A percentile compares a stretch with the other conserved stretches of the same genome.
Evolutionary conservation across 345 rosid genomes (phyloP).

Genomic region (Linum lewisii): DNA sequence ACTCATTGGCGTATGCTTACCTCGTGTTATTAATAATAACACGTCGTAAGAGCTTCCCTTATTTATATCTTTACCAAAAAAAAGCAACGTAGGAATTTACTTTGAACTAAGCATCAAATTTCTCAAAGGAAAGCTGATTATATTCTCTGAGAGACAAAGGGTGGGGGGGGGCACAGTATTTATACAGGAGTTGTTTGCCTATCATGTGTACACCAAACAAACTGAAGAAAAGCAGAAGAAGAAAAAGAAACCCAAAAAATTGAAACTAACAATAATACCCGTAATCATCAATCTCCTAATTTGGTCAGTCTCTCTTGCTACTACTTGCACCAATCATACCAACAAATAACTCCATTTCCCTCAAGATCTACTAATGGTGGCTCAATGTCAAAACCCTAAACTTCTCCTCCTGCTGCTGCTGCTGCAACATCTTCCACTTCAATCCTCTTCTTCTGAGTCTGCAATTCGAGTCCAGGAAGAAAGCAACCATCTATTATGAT

Average conservation of each 20-base stretch:
- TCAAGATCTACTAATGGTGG: neutral
- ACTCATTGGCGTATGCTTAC: too few species aligned
- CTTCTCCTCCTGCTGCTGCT: neutral
- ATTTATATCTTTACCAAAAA: too few species aligned
- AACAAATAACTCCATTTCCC: too few species aligned
- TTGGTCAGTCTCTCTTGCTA: neutral
- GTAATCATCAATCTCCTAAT: neutral
- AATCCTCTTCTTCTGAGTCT: slow-evolving; percentile 96
- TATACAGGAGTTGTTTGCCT: neutral
- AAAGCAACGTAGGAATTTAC: too few species aligned
- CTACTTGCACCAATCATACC: neutral
- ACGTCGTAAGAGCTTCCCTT: too few species aligned
- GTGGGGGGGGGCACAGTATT: too few species aligned
- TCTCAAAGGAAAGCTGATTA: too few species aligned
- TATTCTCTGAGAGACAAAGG: too few species aligned
- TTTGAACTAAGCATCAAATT: too few species aligned
- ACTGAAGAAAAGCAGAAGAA: neutral
- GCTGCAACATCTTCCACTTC: neutral
- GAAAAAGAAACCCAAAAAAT: neutral
- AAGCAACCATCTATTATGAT: too few species aligned
- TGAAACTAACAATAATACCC: neutral
- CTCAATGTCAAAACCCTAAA: neutral
- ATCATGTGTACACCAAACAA: neutral
- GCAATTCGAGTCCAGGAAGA: slow-evolving; percentile 20
- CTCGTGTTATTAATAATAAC: too few species aligned